Evolutionary conservation across 306 rosid species (phyloP), one percentile per base, ranked within the genome.

Genomic region (Luffa acutangula): DNA sequence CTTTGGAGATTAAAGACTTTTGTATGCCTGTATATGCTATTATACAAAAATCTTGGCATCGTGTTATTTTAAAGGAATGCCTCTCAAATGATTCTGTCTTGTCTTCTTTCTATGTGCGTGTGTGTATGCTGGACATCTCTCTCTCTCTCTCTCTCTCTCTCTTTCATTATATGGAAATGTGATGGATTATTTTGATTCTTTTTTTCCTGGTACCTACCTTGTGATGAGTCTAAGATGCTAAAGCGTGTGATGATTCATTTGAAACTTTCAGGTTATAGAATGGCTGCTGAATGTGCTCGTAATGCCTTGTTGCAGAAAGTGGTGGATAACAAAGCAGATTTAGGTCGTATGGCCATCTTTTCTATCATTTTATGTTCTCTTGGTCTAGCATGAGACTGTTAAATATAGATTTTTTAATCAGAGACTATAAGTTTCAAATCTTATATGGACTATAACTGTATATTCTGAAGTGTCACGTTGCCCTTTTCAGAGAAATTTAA

Each of bases 211-310:
- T 76, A 15, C 70, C 48, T 63, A 25, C 73, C 18, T 33, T 33
- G 37, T 17, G 7, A 46, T 13, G 17, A 21, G 39, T 77, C 13
- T 13, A 5, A 9, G 21, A 3, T 3, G 20, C 54, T 43, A n/a
- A 45, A 60, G 33, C 33, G 46, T 63, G 53, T 74, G 46, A 62
- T 49, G 21, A 33, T 46, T 62, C 41, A 3, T 80, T 84, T 25
- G 10, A 52, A 66, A 18, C 75, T 36, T 36, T 39, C 81, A 96
- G 99, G 99, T 85, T 95, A 87, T 81, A 93, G 96, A 60, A 95
- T 95, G 99, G 99, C 98, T 17, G 90, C 91, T 41, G 98, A 91
- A 85, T 96, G 97, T 84, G 96, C 98, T 21, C 92, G 91, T 34
- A 62, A 88, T 88, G 93, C 93, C 49, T 81, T 96, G 89, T 86